A percentile compares a stretch with the other conserved stretches of the same genome.
Conservation (phyloP, 768 basidiomycete species). For the Serpula lacrymans region DNA sequence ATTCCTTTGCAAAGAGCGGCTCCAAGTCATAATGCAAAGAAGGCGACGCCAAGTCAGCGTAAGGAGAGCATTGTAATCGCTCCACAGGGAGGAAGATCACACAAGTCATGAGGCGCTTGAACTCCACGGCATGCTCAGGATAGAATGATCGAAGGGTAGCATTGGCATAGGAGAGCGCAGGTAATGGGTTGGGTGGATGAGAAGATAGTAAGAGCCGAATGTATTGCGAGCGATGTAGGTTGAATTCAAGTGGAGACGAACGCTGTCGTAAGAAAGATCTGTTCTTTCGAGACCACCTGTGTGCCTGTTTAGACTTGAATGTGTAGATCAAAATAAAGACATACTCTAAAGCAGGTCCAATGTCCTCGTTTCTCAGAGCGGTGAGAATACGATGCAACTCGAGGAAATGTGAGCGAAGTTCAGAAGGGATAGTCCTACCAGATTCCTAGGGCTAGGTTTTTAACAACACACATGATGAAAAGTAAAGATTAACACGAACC, state of each 20-base stretch:
- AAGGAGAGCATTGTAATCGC: conserved; percentile 66
- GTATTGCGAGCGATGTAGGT: conserved; percentile 89
- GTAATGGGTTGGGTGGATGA: conserved; percentile 50
- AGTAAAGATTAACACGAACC: conserved; percentile 47
- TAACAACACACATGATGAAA: conserved; percentile 4
- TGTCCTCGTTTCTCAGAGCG: conserved; percentile 61
- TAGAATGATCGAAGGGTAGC: conserved; percentile 62
- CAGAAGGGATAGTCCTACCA: conserved; percentile 48
- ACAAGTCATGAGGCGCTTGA: conserved; percentile 68
- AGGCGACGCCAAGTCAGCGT: conserved; percentile 69
- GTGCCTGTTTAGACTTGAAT: not conserved
- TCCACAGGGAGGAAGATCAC: conserved; percentile 67
- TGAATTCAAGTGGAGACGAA: conserved; percentile 82
- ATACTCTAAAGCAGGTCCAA: conserved; percentile 76
- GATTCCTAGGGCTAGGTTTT: conserved; percentile 53
- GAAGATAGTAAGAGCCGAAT: conserved; percentile 70
- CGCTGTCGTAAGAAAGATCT: conserved; percentile 61
- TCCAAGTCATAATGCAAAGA: conserved; percentile 75
- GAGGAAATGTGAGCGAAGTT: conserved; percentile 54
- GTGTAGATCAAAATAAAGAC: conserved; percentile 18
- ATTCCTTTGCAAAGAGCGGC: conserved; percentile 84
- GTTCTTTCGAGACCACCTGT: conserved; percentile 77
- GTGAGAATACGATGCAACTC: conserved; percentile 72
- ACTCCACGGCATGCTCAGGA: conserved; percentile 55
- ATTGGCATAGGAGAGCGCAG: conserved; percentile 76